Base-by-base conservation (phyloP, 805 yeast genomes). In the Yarrowia alimentaria region DNA sequence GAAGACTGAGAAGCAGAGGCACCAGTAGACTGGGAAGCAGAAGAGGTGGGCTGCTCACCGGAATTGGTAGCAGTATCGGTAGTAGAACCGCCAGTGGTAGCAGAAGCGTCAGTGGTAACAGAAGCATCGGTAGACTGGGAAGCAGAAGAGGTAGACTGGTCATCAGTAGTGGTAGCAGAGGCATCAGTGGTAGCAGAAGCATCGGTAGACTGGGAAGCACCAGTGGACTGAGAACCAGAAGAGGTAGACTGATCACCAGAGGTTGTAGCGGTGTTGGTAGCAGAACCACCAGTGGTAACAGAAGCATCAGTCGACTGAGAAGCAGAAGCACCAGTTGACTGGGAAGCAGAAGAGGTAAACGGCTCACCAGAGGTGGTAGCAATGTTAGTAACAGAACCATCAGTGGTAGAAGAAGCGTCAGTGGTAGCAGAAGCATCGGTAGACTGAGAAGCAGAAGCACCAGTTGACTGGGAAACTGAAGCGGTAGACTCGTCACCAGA, bases 21-120 rank as follows among this genome's bases (percentile, higher is more conserved):
- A 30, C 38, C 16, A 22, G 52, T 20, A 25, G 31, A 12, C 14
- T 13, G 34, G 13, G 51, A 7, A 7, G 19, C 11, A 14, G 47
- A 13, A 26, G 47, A 14, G 14, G 37, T 33, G 9, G 20, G 40
- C 17, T 20, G 19, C 8, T 14, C 35, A 19, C 22, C 25, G 6
- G 29, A 17, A 22, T 17, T 37, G 24, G 49, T 31, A 8, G 30
- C 31, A 26, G 29, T 7, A 6, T n/a, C 29, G 14, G 29, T 6
- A n/a, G n/a, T n/a, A 26, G 29, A 6, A 14, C 28, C 38, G 7
- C 45, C 20, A 3, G 29, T 20, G 14, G 34, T 26, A 4, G 35
- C 30, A 13, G 16, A 11, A 20, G 18, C 38, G 14, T 26, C n/a
- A 26, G 29, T 12, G 13, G 29, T 21, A 14, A 25, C 49, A 37